Percentiles rank a stretch among this genome's conserved stretches.
These are phyloP conservation scores for Pinus tabuliformis DNA, from an alignment of 75 land plant genomes.

Conservation along the genomic window DNA sequence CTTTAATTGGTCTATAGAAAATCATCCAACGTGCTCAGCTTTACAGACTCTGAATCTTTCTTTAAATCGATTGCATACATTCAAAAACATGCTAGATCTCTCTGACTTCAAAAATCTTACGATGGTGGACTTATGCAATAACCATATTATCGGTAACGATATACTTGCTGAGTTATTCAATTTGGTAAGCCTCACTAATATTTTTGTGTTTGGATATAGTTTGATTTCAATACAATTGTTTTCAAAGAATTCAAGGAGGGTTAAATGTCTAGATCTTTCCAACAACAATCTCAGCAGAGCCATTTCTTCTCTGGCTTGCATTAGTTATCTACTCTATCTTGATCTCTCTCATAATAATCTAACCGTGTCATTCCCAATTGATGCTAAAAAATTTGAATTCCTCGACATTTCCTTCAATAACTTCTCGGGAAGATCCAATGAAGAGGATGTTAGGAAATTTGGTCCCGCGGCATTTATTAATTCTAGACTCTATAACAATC, in stretches of 20 bases:
- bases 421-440: conserved; percentile 29
- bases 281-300: conserved; percentile 41
- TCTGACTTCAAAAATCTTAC: conserved; percentile 15
- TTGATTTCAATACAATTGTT: background rate
- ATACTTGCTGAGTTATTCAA: background rate
- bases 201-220: conserved; percentile 13
- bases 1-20: background rate
- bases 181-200: background rate
- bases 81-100: conserved; percentile 16
- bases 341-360: conserved; percentile 46
- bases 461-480: conserved; percentile 38
- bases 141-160: background rate
- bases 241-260: conserved; percentile 9
- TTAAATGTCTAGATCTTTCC: conserved; percentile 34
- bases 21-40: background rate
- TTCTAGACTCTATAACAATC: conserved; percentile 11
- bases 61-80: conserved; percentile 28
- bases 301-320: conserved; percentile 31
- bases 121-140: conserved; percentile 35
- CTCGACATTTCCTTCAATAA: conserved; percentile 61
- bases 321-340: conserved; percentile 22
- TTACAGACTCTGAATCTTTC: conserved; percentile 40
- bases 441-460: conserved; percentile 23
- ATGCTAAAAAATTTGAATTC: conserved; percentile 18
- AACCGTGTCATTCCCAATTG: conserved; percentile 39